Evolutionary conservation across 768 basidiomycete genomes (phyloP).

Genomic region (Sarcodon aspratus): DNA sequence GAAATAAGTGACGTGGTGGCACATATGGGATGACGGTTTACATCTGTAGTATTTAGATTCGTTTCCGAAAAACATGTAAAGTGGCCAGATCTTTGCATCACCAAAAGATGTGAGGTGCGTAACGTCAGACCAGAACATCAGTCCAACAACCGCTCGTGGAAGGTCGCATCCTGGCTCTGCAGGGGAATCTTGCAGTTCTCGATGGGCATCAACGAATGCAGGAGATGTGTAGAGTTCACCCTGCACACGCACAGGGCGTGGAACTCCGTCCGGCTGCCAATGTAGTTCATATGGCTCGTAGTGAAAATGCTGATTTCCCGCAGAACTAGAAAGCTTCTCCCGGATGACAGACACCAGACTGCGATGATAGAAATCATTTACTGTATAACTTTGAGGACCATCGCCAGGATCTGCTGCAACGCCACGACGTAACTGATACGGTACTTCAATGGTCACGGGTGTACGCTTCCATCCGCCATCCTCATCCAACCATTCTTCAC

Average conservation of each 20-base stretch:
- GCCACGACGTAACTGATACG: too few relatives aligned
- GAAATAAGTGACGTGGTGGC: slow-evolving; percentile 32
- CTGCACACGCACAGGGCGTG: neutral
- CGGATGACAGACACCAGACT: too few relatives aligned
- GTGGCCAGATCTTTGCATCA: slow-evolving; percentile 22
- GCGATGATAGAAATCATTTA: too few relatives aligned
- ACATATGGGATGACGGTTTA: slow-evolving; percentile 17
- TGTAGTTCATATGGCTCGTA: too few relatives aligned
- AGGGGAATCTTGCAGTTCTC: slow-evolving; percentile 8
- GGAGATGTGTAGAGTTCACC: slow-evolving; percentile 9
- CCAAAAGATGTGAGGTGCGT: slow-evolving; percentile 22
- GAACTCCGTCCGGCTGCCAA: too few relatives aligned
- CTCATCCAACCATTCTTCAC: too few relatives aligned
- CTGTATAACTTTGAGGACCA: too few relatives aligned
- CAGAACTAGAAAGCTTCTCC: too few relatives aligned
- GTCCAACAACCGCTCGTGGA: slow-evolving; percentile 7
- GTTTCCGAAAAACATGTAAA: slow-evolving; percentile 28
- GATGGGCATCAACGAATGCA: slow-evolving; percentile 7
- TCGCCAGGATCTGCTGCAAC: too few relatives aligned
- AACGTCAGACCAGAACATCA: slow-evolving; percentile 21
- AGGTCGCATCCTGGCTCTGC: slow-evolving; percentile 10
- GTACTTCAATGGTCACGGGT: too few relatives aligned
- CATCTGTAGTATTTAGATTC: slow-evolving; percentile 27
- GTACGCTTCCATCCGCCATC: too few relatives aligned
- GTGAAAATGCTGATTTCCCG: too few relatives aligned